Evolutionary conservation across 1,284 basidiomycete species (phyloP).

Genomic region (Boletus smithii): DNA sequence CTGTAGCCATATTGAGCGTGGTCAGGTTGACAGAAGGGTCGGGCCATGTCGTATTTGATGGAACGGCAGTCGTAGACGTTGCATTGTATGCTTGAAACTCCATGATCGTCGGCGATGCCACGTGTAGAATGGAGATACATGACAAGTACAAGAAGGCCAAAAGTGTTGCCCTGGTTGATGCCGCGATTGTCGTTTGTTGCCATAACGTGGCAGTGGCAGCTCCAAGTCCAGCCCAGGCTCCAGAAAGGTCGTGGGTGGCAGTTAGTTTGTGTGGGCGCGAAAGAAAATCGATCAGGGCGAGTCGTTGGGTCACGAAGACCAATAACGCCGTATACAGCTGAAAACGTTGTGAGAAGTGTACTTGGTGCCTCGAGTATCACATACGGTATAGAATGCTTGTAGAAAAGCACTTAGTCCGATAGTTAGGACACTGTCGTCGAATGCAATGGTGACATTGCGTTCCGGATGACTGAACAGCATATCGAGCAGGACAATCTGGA

Average conservation of each 20-base stretch:
- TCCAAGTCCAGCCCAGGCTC: constrained; percentile 5
- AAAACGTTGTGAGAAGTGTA: neutral
- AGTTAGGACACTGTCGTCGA: constrained; percentile 1
- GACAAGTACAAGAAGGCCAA: constrained; percentile 1
- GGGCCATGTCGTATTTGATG: constrained; percentile 3
- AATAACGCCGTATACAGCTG: constrained; percentile 5
- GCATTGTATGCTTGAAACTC: constrained; percentile 1
- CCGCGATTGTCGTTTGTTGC: constrained; percentile 2
- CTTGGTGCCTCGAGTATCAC: neutral
- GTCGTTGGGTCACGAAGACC: constrained; percentile 6
- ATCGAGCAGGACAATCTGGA: constrained; percentile 4
- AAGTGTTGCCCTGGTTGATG: neutral
- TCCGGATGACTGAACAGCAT: constrained; percentile 6
- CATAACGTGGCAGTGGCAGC: constrained; percentile 4
- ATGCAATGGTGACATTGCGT: constrained; percentile 1
- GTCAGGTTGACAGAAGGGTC: neutral
- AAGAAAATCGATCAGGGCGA: neutral
- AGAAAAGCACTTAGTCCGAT: constrained; percentile 8
- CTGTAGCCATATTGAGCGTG: neutral
- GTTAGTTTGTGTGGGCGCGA: constrained; percentile 1
- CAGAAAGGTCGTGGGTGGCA: constrained; percentile 4
- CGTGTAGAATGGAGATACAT: constrained; percentile 1
- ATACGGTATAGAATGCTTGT: constrained; percentile 12
- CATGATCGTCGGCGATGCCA: constrained; percentile 4
- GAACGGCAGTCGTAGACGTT: neutral